Evolutionary conservation across 2,329 filamentous ascomycete species (phyloP), one percentile per base, ranked within the genome.

Genomic region (Aureobasidium sp.): DNA sequence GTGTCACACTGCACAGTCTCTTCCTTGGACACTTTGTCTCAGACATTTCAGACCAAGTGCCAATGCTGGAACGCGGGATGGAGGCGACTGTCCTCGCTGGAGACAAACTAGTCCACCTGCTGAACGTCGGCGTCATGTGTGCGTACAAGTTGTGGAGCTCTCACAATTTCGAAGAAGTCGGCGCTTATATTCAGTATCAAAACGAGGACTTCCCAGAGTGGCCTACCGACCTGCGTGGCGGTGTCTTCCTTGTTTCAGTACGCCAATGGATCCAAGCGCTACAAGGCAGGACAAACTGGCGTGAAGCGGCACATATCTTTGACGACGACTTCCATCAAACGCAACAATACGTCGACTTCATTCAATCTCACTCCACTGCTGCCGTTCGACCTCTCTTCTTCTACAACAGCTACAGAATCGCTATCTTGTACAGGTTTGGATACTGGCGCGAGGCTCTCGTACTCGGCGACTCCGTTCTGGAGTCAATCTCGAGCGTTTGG

Each of bases 191-290:
- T 67, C 81, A 85, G 51, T 89, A 87, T 64, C 82, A 85, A n/a
- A 87, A 86, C 63, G 83, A 91, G 64, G 88, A 91, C 65, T 83
- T 90, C 62, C 83, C 84, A 1, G 84, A 87, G 54, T 92, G 89
- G 89, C 78, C 85, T 50, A 77, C 81, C 48, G 89, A 91, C 67
- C 81, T 87, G 1, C 81, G 88, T 62, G 89, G 89, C 16, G 89
- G 89, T 2, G 84, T 85, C 0, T 77, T 91, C 57, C 76, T 92
- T 8, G 82, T 88, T 63, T 81, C 82, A 3, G 78, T 87, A 3
- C 78, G 86, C 54, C 89, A 92, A 70, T 80, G 82, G 29, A 82
- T 81, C 55, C 82, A 87, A 54, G 87, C 89, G 27, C 74, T 92
- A 25, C 87, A 91, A 70, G 89, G 89, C 59, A 92, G 91, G 72